Percentiles rank a stretch among this genome's conserved stretches.
Evolutionary conservation across 305 asterid species (phyloP).

Genomic region (Rubia balearica): DNA sequence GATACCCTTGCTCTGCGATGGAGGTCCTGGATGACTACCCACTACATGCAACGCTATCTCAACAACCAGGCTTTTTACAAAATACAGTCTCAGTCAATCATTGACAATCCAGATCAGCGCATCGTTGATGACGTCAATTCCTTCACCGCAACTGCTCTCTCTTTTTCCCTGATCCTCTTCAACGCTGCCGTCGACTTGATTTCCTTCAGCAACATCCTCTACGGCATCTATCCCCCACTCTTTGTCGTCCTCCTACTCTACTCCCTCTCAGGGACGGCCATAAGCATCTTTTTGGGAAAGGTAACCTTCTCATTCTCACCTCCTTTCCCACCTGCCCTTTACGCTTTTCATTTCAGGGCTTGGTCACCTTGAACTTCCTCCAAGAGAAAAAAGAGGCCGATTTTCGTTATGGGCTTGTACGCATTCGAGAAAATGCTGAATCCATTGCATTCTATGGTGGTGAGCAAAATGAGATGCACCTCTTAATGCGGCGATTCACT

Average conservation of each 20-base stretch:
- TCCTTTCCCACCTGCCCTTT: neutral
- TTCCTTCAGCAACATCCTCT: conserved; percentile 76
- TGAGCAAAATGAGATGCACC: conserved; percentile 77
- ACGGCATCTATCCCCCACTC: conserved; percentile 87
- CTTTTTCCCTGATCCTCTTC: conserved; percentile 72
- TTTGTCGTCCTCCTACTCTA: conserved; percentile 68
- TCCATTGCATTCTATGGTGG: conserved; percentile 94
- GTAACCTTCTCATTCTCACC: conserved; percentile 28
- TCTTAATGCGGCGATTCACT: conserved; percentile 61
- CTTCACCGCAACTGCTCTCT: conserved; percentile 83
- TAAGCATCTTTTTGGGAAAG: conserved; percentile 82
- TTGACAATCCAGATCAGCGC: conserved; percentile 93
- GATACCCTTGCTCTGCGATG: conserved; percentile 84
- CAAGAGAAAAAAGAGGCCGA: conserved; percentile 98
- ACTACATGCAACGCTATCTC: conserved; percentile 83
- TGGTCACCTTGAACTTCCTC: conserved; percentile 72
- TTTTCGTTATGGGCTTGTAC: conserved; percentile 86
- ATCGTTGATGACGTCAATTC: conserved; percentile 90
- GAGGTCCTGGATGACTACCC: conserved; percentile 93
- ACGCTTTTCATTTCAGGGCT: conserved; percentile 36
- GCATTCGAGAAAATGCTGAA: conserved; percentile 88
- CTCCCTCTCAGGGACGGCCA: conserved; percentile 85
- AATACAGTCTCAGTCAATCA: conserved; percentile 76
- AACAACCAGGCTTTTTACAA: conserved; percentile 67
- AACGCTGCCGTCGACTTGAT: conserved; percentile 80